Percentiles rank a stretch among this genome's conserved stretches.
phyloP scores from a whole-genome alignment of 306 rosid genomes.

The Casuarina glauca region DNA sequence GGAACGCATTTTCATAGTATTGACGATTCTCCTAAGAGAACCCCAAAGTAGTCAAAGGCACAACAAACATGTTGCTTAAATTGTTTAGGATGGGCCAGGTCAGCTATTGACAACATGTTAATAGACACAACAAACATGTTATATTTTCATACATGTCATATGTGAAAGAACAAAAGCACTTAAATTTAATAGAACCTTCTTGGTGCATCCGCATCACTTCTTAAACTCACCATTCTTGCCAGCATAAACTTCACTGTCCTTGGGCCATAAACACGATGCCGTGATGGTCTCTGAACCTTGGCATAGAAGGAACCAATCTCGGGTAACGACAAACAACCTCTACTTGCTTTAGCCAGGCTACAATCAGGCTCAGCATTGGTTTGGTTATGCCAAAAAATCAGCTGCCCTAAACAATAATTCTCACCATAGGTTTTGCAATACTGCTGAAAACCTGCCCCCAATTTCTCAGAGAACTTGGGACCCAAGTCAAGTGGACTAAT shows the following conservation, averaged over 20 bases:
- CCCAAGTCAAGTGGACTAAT: constrained; percentile 99
- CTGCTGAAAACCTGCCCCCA: constrained; percentile 82
- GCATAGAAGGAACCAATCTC: constrained; percentile 89
- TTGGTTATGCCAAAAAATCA: constrained; percentile 96
- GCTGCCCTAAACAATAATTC: constrained; percentile 96
- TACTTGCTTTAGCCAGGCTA: constrained; percentile 64
- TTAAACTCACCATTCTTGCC: constrained; percentile 80
- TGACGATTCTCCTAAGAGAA: background rate
- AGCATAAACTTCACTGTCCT: constrained; percentile 84
- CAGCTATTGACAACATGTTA: background rate
- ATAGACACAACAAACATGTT: no score
- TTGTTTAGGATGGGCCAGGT: background rate
- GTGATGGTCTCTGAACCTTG: constrained; percentile 78
- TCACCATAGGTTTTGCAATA: constrained; percentile 82
- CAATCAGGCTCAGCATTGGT: constrained; percentile 76
- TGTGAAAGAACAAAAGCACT: background rate
- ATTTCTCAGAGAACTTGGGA: constrained; percentile 75
- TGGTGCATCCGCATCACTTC: no score
- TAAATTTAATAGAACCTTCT: no score
- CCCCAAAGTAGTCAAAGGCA: background rate
- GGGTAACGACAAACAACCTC: constrained; percentile 92
- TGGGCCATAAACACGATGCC: constrained; percentile 89
- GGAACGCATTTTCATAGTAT: background rate
- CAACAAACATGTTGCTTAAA: background rate
- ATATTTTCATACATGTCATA: background rate